These are phyloP conservation scores for Triticum timopheevii DNA, from an alignment of 176 grass and related monocot genomes.

Conservation along the genomic window DNA sequence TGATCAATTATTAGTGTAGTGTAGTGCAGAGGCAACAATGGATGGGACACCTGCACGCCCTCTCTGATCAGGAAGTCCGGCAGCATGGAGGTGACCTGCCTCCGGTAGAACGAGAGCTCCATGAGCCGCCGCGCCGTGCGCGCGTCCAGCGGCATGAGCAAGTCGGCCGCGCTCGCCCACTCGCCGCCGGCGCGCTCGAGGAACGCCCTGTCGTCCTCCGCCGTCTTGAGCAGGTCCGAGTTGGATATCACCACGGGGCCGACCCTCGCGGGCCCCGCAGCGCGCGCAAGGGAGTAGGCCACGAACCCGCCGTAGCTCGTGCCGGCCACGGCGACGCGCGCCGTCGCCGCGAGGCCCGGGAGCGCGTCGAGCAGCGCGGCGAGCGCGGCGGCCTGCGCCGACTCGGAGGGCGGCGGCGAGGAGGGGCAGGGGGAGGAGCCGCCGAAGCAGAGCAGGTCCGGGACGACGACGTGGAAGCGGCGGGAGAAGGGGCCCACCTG, in stretches of 20 bases:
- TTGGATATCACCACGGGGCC: slow-evolving; percentile 68
- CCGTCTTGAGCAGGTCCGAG: slow-evolving; percentile 72
- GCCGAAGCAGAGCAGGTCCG: slow-evolving; percentile 87
- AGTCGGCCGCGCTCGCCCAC: slow-evolving; percentile 5
- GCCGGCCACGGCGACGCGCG: slow-evolving; percentile 45
- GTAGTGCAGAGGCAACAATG: not conserved
- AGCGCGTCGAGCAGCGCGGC: slow-evolving; percentile 54
- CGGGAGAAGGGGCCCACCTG: slow-evolving; percentile 45
- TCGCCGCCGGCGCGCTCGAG: slow-evolving; percentile 37
- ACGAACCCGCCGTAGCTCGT: slow-evolving; percentile 95
- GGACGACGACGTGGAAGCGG: slow-evolving; percentile 66
- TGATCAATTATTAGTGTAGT: not conserved
- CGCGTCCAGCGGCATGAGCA: slow-evolving; percentile 55
- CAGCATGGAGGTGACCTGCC: slow-evolving; percentile 36
- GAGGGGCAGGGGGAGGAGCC: slow-evolving; percentile 36
- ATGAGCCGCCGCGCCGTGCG: slow-evolving; percentile 32
- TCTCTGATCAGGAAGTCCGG: slow-evolving; percentile 64
- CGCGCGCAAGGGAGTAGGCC: slow-evolving; percentile 65
- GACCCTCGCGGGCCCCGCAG: slow-evolving; percentile 35
- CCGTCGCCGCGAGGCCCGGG: not conserved
- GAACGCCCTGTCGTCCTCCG: slow-evolving; percentile 52
- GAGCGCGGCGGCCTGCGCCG: slow-evolving; percentile 57
- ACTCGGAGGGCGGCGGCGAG: slow-evolving; percentile 42
- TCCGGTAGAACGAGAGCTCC: slow-evolving; percentile 41
- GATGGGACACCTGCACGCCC: slow-evolving; percentile 29